A percentile compares a stretch with the other conserved stretches of the same genome.
These are phyloP conservation scores for Clavariopsis aquatica DNA, from an alignment of 495 filamentous ascomycete species.

Conservation along the genomic window DNA sequence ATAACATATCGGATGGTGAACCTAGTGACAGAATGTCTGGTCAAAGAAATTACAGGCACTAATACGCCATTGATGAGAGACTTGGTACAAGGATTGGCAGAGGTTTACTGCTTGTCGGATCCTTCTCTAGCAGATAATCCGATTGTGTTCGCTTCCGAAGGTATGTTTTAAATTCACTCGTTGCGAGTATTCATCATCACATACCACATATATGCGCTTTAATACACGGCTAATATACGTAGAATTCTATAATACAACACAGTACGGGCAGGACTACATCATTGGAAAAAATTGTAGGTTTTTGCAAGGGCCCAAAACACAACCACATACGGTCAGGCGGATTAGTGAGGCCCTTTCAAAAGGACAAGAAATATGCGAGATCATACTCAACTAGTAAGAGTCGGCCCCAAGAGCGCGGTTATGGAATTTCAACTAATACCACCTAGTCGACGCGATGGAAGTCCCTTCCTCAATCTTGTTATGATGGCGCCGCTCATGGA, in stretches of 20 bases:
- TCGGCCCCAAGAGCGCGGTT: too few species aligned
- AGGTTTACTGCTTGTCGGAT: slow-evolving; percentile 46
- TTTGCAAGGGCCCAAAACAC: slow-evolving; percentile 62
- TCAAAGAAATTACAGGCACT: slow-evolving; percentile 45
- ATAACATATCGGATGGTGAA: slow-evolving; percentile 42
- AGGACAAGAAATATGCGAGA: slow-evolving; percentile 65
- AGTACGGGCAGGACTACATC: slow-evolving; percentile 61
- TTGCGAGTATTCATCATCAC: not conserved
- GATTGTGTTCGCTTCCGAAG: slow-evolving; percentile 46
- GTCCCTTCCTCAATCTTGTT: slow-evolving; percentile 64
- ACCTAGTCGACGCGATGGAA: slow-evolving; percentile 56
- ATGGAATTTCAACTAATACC: slow-evolving; percentile 16
- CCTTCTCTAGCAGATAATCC: slow-evolving; percentile 44
- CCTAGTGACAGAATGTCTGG: slow-evolving; percentile 44
- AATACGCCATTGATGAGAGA: slow-evolving; percentile 45
- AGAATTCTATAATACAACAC: slow-evolving; percentile 61
- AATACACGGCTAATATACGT: not conserved
- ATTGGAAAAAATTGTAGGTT: slow-evolving; percentile 66
- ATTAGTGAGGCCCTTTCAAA: slow-evolving; percentile 57
- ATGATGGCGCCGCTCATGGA: slow-evolving; percentile 65
- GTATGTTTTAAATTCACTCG: slow-evolving; percentile 25
- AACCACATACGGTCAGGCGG: slow-evolving; percentile 53
- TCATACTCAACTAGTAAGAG: slow-evolving; percentile 65
- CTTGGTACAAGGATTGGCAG: slow-evolving; percentile 44
- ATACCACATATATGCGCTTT: not conserved